Evolutionary conservation across 1,284 basidiomycete genomes (phyloP), one percentile per base, ranked within the genome.

Genomic region (Apiotrichum siamense): DNA sequence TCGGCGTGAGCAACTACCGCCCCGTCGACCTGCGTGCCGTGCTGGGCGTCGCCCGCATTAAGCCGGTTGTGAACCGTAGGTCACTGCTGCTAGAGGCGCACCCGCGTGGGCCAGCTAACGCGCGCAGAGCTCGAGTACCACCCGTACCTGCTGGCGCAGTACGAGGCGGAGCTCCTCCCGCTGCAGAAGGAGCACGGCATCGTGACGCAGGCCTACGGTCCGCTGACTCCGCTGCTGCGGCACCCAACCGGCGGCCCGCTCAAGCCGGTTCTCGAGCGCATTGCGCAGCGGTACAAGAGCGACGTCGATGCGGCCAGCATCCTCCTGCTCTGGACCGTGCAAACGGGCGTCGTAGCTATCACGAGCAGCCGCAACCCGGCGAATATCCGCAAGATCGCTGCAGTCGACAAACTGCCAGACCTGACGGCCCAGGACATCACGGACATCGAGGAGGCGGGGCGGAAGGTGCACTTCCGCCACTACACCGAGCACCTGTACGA

Each of bases 81-180:
- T 55, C n/a, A n/a, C n/a, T n/a, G n/a, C n/a, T n/a, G n/a, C n/a
- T n/a, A n/a, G n/a, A n/a, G n/a, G n/a, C n/a, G n/a, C n/a, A n/a
- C n/a, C n/a, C n/a, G n/a, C n/a, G n/a, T n/a, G n/a, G n/a, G n/a
- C n/a, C n/a, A n/a, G n/a, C n/a, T n/a, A n/a, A n/a, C n/a, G n/a
- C n/a, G n/a, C n/a, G n/a, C 36, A 45, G 49, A 83, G 83, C 79
- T 88, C 39, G 85, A 88, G 67, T 79, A 83, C 49, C 86, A 89
- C 66, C 85, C 86, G 13, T 85, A 87, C 65, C 74, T 87, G 25
- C 82, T 81, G 74, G 79, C 81, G 48, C 80, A 81, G 3, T 73
- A 80, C 3, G 73, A 79, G 47, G 78, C 82, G n/a, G n/a, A n/a
- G 0, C 76, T 84, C 29, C 69, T 84, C 42, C 78, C 79, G 36